Base-by-base conservation (phyloP, 2,329 filamentous ascomycete genomes). In the Arachnopeziza araneosa region DNA sequence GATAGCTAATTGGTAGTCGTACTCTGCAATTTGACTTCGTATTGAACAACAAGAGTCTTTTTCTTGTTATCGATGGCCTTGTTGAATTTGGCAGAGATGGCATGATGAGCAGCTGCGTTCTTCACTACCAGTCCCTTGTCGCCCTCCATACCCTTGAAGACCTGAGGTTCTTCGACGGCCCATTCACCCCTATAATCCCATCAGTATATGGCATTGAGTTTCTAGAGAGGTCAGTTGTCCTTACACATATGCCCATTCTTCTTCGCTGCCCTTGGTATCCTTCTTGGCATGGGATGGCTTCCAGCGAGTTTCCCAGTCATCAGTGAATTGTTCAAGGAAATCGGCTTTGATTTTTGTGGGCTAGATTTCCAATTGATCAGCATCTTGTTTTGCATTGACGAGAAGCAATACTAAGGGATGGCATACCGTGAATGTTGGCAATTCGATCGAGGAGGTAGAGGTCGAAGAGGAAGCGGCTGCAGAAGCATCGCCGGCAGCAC, bases 21-120 rank as follows among this genome's bases (percentile, higher is more conserved):
- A 96, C 91, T 91, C 80, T 99, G 95, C 67, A 97, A 90, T 86
- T 99, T 99, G 75, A 98, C 95, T 77, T 99, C 95, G 75, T 99
- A 99, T 79, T 99, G 95, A 57, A 99, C 91, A 69, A 99, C 95
- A 56, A 99, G 85, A 62, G 91, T 90, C 83, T 99, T 96, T 79
- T 84, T 92, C 86, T 93, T 98, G 85, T 96, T 95, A 79, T 97
- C 89, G 73, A 99, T 90, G 79, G 90, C 89, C 83, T 96, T 92
- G 75, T 90, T 87, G 82, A 99, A 98, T 79, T 98, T 98, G 80
- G 95, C 91, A 55, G 95, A 99, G 77, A 99, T 99, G 81, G 95
- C 95, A 79, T 99, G 95, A 80, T 99, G 95, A 71, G 95, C 95
- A 68, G 95, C 95, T 67, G 90, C 84, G 81, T 98, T 96, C 88